These are phyloP conservation scores for Colletotrichum euphorbiae DNA, from an alignment of 2,329 filamentous ascomycete species.

Conservation along the genomic window DNA sequence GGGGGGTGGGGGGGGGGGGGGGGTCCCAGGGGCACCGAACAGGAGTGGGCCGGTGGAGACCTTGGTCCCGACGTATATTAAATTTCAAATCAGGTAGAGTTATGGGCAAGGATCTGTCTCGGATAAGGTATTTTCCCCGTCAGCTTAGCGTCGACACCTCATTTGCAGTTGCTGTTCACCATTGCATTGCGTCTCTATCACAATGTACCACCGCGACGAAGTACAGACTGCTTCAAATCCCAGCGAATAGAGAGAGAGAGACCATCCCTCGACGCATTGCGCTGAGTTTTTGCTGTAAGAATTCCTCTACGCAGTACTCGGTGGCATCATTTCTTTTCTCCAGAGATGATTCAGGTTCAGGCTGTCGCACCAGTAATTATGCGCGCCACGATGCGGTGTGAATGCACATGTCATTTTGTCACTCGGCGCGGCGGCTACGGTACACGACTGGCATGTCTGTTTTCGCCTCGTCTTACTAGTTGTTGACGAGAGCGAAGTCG, in stretches of 20 bases:
- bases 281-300: not conserved
- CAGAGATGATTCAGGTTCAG: slow-evolving; percentile 21
- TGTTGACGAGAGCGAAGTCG: not conserved
- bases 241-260: slow-evolving; percentile 7
- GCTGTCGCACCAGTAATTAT: slow-evolving; percentile 24
- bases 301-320: not conserved
- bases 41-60: slow-evolving; percentile 13
- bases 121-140: slow-evolving; percentile 32
- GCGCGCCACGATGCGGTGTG: slow-evolving; percentile 22
- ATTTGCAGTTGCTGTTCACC: not conserved
- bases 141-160: slow-evolving; percentile 1
- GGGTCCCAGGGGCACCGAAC: slow-evolving; percentile 3
- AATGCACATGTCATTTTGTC: slow-evolving; percentile 18
- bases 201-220: too few relatives aligned
- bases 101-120: slow-evolving; percentile 19
- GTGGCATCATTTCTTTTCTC: not conserved
- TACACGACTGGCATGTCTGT: not conserved
- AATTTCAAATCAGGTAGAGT: slow-evolving; percentile 33
- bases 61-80: slow-evolving; percentile 26
- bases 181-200: too few relatives aligned
- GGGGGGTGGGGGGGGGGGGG: too few relatives aligned
- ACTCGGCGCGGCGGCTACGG: slow-evolving; percentile 11
- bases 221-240: not conserved
- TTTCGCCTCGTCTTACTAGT: not conserved
- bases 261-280: not conserved